These are phyloP conservation scores for Exutisphaerella laricina DNA, from an alignment of 2,329 filamentous ascomycete species.

Conservation along the genomic window DNA sequence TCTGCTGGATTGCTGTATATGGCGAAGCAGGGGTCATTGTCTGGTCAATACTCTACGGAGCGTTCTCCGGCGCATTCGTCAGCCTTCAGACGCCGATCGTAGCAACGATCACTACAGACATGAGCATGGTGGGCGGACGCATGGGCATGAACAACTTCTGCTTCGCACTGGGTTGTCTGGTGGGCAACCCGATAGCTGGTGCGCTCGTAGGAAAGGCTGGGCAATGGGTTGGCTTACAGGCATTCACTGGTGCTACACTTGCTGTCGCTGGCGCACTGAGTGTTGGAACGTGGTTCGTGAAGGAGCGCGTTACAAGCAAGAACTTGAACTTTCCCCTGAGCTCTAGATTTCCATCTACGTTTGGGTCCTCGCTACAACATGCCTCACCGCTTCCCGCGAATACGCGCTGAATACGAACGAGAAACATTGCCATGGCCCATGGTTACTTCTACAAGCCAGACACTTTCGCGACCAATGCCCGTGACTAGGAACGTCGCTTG, in stretches of 20 bases:
- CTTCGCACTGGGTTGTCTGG: conserved; percentile 21
- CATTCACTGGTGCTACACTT: conserved; percentile 21
- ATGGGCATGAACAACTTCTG: conserved; percentile 27
- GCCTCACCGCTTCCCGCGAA: too few relatives aligned
- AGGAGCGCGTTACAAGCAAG: background rate
- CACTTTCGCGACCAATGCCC: too few relatives aligned
- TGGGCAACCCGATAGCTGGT: conserved; percentile 25
- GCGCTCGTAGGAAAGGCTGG: conserved; percentile 10
- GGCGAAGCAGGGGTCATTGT: conserved; percentile 34
- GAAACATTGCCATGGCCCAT: too few relatives aligned
- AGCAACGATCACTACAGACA: conserved; percentile 11
- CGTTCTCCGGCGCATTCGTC: conserved; percentile 42
- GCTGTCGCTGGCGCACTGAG: conserved; percentile 11
- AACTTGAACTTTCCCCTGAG: too few relatives aligned
- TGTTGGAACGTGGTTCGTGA: conserved; percentile 4
- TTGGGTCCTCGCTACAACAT: too few relatives aligned
- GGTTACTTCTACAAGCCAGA: too few relatives aligned
- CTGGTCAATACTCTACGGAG: conserved; percentile 40
- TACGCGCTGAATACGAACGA: too few relatives aligned
- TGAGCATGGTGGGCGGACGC: conserved; percentile 21
- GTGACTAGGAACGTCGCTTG: too few relatives aligned
- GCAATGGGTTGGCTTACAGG: conserved; percentile 21
- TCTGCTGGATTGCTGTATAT: conserved; percentile 34
- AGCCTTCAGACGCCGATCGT: conserved; percentile 37
- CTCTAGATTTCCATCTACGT: too few relatives aligned